A percentile compares a stretch with the other conserved stretches of the same genome.
Evolutionary conservation across 2,329 filamentous ascomycete genomes (phyloP).

Genomic region (Aspergillus luchuensis): DNA sequence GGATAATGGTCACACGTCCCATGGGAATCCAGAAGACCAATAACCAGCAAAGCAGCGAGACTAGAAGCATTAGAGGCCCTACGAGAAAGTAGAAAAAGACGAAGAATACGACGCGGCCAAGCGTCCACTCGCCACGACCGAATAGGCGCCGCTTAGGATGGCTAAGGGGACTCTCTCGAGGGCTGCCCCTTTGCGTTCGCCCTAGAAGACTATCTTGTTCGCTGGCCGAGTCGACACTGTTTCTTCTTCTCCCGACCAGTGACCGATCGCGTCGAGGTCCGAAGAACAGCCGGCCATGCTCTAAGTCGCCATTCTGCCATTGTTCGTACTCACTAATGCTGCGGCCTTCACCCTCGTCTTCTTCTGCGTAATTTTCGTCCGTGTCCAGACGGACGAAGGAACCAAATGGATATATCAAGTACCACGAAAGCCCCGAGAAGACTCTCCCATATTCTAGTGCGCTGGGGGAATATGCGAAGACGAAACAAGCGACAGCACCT

Average conservation of each 20-base stretch:
- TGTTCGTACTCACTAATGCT: slow-evolving; percentile 99
- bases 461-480: slow-evolving; percentile 77
- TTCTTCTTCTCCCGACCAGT: slow-evolving; percentile 80
- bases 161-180: slow-evolving; percentile 44
- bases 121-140: slow-evolving; percentile 91
- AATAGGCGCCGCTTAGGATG: slow-evolving; percentile 81
- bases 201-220: slow-evolving; percentile 91
- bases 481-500: slow-evolving; percentile 75
- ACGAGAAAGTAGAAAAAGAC: slow-evolving; percentile 92
- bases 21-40: slow-evolving; percentile 98
- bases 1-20: slow-evolving; percentile 88
- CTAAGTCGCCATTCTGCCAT: slow-evolving; percentile 96
- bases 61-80: slow-evolving; percentile 79
- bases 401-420: slow-evolving; percentile 94
- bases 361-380: slow-evolving; percentile 90
- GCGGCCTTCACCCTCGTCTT: slow-evolving; percentile 91
- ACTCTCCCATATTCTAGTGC: slow-evolving; percentile 83
- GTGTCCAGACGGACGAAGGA: slow-evolving; percentile 92
- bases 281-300: slow-evolving; percentile 94
- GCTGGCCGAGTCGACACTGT: slow-evolving; percentile 83
- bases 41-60: slow-evolving; percentile 90
- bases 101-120: slow-evolving; percentile 94
- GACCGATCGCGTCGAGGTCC: slow-evolving; percentile 76
- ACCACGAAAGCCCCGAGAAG: slow-evolving; percentile 79
- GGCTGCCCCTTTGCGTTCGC: slow-evolving; percentile 57